Evolutionary conservation across 345 rosid species (phyloP), one percentile per base, ranked within the genome.

Genomic region (Xanthoceras sorbifolium): DNA sequence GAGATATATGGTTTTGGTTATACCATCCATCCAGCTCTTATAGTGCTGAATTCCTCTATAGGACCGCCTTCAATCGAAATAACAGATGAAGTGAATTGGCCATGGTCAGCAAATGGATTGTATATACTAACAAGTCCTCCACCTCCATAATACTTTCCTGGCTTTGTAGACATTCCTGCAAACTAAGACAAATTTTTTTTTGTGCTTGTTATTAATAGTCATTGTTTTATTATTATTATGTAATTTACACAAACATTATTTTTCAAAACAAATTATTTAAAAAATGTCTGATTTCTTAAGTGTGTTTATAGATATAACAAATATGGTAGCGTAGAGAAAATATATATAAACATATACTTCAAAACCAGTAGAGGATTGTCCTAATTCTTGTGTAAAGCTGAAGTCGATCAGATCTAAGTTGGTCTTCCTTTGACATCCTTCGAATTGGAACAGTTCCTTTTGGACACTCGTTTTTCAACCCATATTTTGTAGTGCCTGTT

Each of bases 381-480:
- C 11, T 6, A 64, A 18, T 20, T 29, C 25, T 31, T 31, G 22
- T 31, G 9, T 18, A 34, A 64, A 34, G 38, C 68, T 64, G 18
- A 20, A 20, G 9, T 64, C 68, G n/a, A n/a, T n/a, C n/a, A 32
- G 23, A 14, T 54, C 7, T 3, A 15, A 14, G 31, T n/a, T 6
- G 12, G 31, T 52, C 23, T 18, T 31, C 38, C 44, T 52, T 71
- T 18, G 42, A 15, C 15, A 50, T 31, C 44, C 74, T 71, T 52
- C 10, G 64, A 8, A 71, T 71, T 38, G 64, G 74, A 32, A 70
- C 63, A 6, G 74, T 71, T 71, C 63, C 63, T 71, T 15, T 32
- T 17, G 74, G 64, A 71, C 29, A 71, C 9, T 50, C 74, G 18
- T 29, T 29, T 4, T 48, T 32, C 17, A 31, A 18, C 5, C 25